Evolutionary conservation across 352 stramenopile genomes (phyloP).

Genomic region (Stramenopiles sp.): DNA sequence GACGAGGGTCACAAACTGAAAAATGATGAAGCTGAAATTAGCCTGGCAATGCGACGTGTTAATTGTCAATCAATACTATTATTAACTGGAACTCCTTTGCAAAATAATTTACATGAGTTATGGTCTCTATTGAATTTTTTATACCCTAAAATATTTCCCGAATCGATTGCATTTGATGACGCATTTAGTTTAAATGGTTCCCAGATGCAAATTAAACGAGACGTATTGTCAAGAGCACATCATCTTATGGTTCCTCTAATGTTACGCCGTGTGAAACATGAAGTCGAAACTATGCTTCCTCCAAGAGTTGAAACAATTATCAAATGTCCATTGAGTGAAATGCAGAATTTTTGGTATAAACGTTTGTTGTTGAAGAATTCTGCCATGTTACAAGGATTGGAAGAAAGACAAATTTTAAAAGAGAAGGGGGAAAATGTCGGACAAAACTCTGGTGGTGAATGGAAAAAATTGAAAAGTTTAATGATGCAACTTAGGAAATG

Average conservation of each 20-base stretch:
- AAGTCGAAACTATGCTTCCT: conserved; percentile 76
- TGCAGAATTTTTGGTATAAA: conserved; percentile 50
- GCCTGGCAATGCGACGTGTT: conserved; percentile 47
- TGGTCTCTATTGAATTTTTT: conserved; percentile 99
- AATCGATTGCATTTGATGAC: conserved; percentile 84
- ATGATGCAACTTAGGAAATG: conserved; percentile 84
- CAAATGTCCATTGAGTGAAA: conserved; percentile 81
- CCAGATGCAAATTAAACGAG: conserved; percentile 22
- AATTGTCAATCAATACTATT: conserved; percentile 26
- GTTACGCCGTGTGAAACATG: conserved; percentile 77
- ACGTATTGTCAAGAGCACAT: conserved; percentile 23
- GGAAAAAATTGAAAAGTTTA: conserved; percentile 34
- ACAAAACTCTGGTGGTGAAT: background rate
- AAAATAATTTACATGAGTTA: conserved; percentile 96
- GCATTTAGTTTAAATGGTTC: conserved; percentile 50
- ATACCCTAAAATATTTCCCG: conserved; percentile 66
- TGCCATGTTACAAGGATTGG: conserved; percentile 14
- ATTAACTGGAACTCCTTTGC: conserved; percentile 60
- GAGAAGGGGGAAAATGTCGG: background rate
- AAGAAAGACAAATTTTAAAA: conserved; percentile 12
- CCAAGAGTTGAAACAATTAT: conserved; percentile 95
- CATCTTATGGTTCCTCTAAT: conserved; percentile 77
- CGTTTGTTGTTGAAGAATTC: conserved; percentile 11
- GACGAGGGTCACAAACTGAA: conserved; percentile 95
- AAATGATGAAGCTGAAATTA: conserved; percentile 80